Conservation (phyloP, 345 rosid species). For the Alliaria petiolata region DNA sequence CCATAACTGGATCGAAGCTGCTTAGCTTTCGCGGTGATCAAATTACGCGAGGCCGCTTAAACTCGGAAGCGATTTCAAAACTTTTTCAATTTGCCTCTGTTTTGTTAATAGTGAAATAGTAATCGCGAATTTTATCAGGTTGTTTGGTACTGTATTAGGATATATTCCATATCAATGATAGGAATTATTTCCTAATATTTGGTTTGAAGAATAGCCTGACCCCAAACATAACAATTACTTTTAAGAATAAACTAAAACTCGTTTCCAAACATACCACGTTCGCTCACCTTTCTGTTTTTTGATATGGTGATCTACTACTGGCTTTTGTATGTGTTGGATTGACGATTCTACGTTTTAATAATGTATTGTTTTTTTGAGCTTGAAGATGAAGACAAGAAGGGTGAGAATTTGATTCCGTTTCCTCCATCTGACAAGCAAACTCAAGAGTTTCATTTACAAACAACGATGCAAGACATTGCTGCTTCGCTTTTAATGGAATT, state of each 20-base stretch:
- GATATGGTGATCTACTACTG: background rate
- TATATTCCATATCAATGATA: too few relatives aligned
- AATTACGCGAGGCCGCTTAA: background rate
- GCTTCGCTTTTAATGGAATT: constrained; percentile 91
- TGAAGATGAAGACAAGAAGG: constrained; percentile 68
- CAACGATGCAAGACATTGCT: constrained; percentile 96
- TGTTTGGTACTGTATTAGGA: background rate
- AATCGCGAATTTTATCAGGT: background rate
- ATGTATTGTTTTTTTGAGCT: constrained; percentile 52
- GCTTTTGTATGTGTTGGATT: background rate
- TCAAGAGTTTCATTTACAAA: constrained; percentile 85
- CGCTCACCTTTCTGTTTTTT: background rate
- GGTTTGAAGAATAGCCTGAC: too few relatives aligned
- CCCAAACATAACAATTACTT: too few relatives aligned
- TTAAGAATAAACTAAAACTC: too few relatives aligned
- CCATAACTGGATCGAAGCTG: constrained; percentile 15
- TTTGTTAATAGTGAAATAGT: background rate
- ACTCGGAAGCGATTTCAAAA: background rate
- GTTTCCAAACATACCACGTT: too few relatives aligned
- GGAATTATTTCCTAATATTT: too few relatives aligned
- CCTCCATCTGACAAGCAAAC: constrained; percentile 89
- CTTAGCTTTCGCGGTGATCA: background rate
- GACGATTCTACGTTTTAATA: background rate
- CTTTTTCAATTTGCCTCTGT: background rate
- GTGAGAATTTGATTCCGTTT: constrained; percentile 60